These are phyloP conservation scores for Lycium ferocissimum DNA, from an alignment of 257 asterid species.

Conservation along the genomic window DNA sequence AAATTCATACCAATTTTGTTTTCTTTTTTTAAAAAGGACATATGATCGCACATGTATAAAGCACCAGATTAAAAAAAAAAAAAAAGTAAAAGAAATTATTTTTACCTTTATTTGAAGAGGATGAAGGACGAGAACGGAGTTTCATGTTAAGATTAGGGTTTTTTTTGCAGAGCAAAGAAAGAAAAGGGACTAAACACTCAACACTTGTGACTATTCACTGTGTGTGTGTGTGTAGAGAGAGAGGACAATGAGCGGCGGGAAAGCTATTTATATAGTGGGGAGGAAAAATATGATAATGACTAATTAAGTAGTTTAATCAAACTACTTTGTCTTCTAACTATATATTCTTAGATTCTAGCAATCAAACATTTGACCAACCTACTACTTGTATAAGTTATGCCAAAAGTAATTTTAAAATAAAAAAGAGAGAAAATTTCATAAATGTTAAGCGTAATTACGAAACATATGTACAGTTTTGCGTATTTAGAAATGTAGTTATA, in stretches of 20 bases:
- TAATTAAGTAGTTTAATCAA: too few relatives aligned
- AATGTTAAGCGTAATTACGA: too few relatives aligned
- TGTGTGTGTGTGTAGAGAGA: not conserved
- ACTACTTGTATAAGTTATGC: too few relatives aligned
- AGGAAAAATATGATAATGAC: too few relatives aligned
- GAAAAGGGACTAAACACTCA: not conserved
- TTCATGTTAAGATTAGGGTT: conserved; percentile 33
- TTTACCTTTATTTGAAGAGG: conserved; percentile 32
- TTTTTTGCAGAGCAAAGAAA: not conserved
- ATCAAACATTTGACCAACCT: too few relatives aligned
- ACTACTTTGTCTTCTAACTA: too few relatives aligned
- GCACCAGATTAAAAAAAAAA: not conserved
- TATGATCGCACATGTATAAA: not conserved
- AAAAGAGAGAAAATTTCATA: too few relatives aligned
- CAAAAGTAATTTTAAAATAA: too few relatives aligned
- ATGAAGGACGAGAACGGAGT: conserved; percentile 34
- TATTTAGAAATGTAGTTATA: too few relatives aligned
- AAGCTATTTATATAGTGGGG: too few relatives aligned
- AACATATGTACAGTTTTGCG: too few relatives aligned
- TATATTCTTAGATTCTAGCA: too few relatives aligned
- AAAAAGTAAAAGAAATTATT: not conserved
- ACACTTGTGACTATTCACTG: not conserved
- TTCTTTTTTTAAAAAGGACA: not conserved
- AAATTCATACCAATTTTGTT: not conserved
- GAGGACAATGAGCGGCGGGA: not conserved